Evolutionary conservation across 768 basidiomycete genomes (phyloP), one percentile per base, ranked within the genome.

Genomic region (Kwoniella europaea): DNA sequence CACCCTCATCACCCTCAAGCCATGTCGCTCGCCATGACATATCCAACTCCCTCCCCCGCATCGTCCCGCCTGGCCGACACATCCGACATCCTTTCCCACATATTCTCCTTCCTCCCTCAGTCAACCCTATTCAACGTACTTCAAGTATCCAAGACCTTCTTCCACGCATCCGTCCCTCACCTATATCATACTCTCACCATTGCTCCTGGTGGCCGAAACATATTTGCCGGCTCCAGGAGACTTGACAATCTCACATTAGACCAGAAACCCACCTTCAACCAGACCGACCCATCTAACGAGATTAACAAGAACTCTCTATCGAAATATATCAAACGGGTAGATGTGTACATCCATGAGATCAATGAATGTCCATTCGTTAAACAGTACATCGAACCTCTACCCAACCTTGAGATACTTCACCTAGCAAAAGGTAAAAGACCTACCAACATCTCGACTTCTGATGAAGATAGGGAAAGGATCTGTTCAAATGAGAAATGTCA

Each of bases 291-390:
- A 18, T 22, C 57, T 1, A 27, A 59, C 43, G 60, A 62, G 15
- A 63, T 63, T 29, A 44, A 53, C 22, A 68, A 68, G 41, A 68
- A 68, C 67, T 56, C 43, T 6, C 35, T 68, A 7, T 44, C 63
- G 18, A 44, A 22, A 24, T 35, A 55, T 9, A 55, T 68, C 22
- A 54, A 56, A 22, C 13, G 60, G 29, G 52, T 61, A 20, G 24
- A 56, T 4, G 60, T 68, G 2, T 59, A 22, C 18, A 27, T 68
- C 2, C 67, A 68, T 18, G 60, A 29, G 6, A 63, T 60, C 10
- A 68, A 68, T 62, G 67, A 68, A 41, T 68, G 67, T 46, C 67
- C 67, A 5, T 68, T 68, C 42, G 67, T 68, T 6, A 55, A 54
- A n/a, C 58, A 63, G 16, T 68, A 55, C 29, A 62, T 68, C 10